Conservation (phyloP, 768 basidiomycete genomes). For the Mycena albidolilacea region DNA sequence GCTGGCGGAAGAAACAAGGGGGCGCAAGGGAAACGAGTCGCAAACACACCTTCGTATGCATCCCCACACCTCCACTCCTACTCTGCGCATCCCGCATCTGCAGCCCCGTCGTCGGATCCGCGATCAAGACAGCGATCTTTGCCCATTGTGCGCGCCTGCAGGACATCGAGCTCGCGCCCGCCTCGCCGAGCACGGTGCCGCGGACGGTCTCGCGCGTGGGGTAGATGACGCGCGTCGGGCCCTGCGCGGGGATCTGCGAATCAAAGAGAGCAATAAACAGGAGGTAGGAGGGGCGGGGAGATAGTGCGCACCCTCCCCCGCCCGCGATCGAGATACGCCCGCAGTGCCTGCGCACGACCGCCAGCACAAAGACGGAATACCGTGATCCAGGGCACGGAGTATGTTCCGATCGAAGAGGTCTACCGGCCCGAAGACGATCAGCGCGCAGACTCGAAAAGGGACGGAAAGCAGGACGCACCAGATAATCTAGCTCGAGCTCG, state of each 20-base stretch:
- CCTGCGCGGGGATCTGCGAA: conserved; percentile 8
- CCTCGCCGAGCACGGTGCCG: conserved; percentile 60
- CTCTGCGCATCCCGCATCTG: conserved; percentile 72
- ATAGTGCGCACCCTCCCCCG: no score
- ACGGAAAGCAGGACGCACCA: no score
- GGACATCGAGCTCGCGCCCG: conserved; percentile 76
- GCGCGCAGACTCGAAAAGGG: no score
- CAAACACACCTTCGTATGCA: conserved; percentile 71
- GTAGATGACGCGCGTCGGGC: conserved; percentile 64
- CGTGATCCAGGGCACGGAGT: no score
- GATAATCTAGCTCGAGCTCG: no score
- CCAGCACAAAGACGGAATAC: no score
- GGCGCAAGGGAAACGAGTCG: not conserved
- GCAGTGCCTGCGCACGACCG: no score
- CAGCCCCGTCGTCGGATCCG: conserved; percentile 60
- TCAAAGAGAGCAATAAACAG: no score
- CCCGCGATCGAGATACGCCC: no score
- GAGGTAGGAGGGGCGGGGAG: no score
- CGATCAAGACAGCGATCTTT: conserved; percentile 37
- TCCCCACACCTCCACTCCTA: conserved; percentile 69
- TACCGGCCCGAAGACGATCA: no score
- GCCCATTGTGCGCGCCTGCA: conserved; percentile 68
- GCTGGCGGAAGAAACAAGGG: not conserved
- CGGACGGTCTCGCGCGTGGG: conserved; percentile 57
- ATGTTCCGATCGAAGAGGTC: no score